Evolutionary conservation across 2,329 filamentous ascomycete species (phyloP).

Genomic region (Camptophora hylomeconis): DNA sequence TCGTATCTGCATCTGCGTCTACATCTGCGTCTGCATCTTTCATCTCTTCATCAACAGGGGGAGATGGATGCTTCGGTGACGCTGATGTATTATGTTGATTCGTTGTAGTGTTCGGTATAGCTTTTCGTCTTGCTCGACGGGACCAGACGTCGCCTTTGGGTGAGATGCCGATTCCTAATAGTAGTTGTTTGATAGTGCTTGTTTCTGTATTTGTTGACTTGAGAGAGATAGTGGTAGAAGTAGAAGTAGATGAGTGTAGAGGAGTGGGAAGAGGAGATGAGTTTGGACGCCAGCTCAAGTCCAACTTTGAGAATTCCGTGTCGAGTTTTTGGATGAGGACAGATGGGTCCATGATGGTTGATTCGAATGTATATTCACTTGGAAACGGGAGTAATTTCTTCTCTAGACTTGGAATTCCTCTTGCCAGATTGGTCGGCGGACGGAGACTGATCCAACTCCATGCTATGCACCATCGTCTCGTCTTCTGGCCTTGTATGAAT

Average conservation of each 20-base stretch:
- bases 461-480: conserved; percentile 71
- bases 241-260: too few relatives aligned
- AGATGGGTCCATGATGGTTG: conserved; percentile 19
- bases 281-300: conserved; percentile 8
- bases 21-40: conserved; percentile 23
- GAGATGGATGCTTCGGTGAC: too few relatives aligned
- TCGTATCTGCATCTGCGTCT: conserved; percentile 1
- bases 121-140: conserved; percentile 47
- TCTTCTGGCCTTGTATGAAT: conserved; percentile 65
- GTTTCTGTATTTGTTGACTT: too few relatives aligned
- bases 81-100: conserved; percentile 22
- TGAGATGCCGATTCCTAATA: conserved; percentile 48
- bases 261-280: too few relatives aligned
- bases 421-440: conserved; percentile 41
- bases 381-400: conserved; percentile 41
- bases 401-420: conserved; percentile 25
- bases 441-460: conserved; percentile 69
- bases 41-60: conserved; percentile 43
- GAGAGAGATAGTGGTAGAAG: too few relatives aligned
- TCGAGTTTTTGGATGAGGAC: conserved; percentile 13
- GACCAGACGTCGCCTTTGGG: conserved; percentile 63
- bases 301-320: conserved; percentile 2
- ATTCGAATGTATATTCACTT: conserved; percentile 35
- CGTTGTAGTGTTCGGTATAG: conserved; percentile 18
- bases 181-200: too few relatives aligned